Evolutionary conservation across 768 basidiomycete species (phyloP), one percentile per base, ranked within the genome.

Genomic region (Cyathus striatus): DNA sequence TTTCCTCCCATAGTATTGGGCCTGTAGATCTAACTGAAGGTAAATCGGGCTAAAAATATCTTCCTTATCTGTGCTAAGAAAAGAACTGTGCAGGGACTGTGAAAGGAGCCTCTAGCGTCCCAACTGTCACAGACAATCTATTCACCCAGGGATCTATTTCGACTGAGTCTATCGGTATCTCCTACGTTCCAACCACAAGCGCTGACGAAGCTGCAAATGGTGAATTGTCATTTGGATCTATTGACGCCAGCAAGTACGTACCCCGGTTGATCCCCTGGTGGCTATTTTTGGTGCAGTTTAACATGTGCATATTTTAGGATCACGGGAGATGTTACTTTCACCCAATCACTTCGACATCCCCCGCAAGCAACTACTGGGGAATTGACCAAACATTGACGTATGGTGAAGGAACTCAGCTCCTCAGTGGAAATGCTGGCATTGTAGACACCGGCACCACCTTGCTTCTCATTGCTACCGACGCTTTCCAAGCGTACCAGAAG

Each of bases 91-190:
- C 20, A 49, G 54, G 57, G 52, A 76, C 72, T n/a, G 71, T 77
- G 26, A 58, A 59, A 3, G 57, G 59, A 41, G 62, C 58, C 7
- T 34, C 53, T 2, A 54, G 57, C 16, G 68, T 78, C 17, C 73
- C 77, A 6, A 81, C 79, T 9, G 71, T 82, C 14, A 76, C 71
- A n/a, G 73, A 80, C 60, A 81, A 75, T 56, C 66, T 80, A 10
- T 74, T 65, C 56, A 25, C 58, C 7, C 67, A 77, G 52, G 71
- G 73, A 7, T 58, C 57, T 2, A 80, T 82, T 46, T 37, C 64
- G 12, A 49, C 60, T 10, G 59, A 76, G 47, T 64, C 66, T 3
- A 61, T 81, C 42, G 76, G 74, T 4, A 75, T 79, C 52, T 79
- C 65, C 40, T 81, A 71, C 50, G 56, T 64, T 44, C 79, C 78